phyloP scores from a whole-genome alignment of 441 rosid species.

The Bruguiera hainesii region DNA sequence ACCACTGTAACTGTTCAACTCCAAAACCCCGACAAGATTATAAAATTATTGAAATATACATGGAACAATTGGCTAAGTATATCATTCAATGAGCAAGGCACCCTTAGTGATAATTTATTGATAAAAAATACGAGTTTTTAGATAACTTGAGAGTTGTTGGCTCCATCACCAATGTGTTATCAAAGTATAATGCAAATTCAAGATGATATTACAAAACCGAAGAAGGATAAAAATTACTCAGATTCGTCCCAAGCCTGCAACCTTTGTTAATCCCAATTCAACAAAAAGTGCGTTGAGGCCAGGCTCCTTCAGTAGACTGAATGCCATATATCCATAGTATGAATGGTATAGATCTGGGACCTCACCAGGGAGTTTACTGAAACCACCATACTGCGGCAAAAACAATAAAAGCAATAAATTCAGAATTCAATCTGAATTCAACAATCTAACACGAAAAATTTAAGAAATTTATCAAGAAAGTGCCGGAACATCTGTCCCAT shows the following conservation, averaged over 20 bases:
- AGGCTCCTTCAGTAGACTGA: slow-evolving; percentile 82
- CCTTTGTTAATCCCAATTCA: slow-evolving; percentile 66
- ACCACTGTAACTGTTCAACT: no score
- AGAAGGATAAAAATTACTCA: slow-evolving; percentile 23
- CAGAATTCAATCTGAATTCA: not conserved
- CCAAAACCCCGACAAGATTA: no score
- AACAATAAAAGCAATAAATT: slow-evolving; percentile 18
- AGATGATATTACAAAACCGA: not conserved
- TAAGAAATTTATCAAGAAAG: not conserved
- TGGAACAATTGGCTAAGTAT: no score
- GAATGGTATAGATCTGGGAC: slow-evolving; percentile 87
- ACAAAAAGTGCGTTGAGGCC: slow-evolving; percentile 59
- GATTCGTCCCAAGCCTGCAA: slow-evolving; percentile 37
- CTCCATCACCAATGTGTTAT: not conserved
- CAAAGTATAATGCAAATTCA: not conserved
- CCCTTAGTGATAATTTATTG: not conserved
- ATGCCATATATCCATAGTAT: slow-evolving; percentile 76
- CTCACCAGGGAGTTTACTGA: slow-evolving; percentile 61
- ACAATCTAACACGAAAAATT: not conserved
- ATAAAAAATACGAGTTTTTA: not conserved
- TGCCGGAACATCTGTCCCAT: not conserved
- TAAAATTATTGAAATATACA: no score
- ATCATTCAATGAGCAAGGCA: not conserved
- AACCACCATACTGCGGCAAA: slow-evolving; percentile 71
- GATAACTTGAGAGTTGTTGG: not conserved